Percentiles rank a stretch among this genome's conserved stretches.
Evolutionary conservation across 2,329 filamentous ascomycete species (phyloP).

Genomic region (Aaosphaeria pasadenensis): DNA sequence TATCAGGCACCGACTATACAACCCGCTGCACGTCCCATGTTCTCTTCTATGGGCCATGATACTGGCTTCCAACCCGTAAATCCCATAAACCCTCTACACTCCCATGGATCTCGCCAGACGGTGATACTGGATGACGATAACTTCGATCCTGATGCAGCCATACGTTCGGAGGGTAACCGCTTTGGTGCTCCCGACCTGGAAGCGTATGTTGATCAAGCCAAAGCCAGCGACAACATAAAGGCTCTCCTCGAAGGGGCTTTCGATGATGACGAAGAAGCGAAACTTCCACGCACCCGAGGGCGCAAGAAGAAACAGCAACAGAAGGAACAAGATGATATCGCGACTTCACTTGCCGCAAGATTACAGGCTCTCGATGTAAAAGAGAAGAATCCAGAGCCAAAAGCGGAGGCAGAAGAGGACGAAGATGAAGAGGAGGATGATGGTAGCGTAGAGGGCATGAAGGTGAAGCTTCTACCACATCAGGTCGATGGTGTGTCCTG

Average conservation of each 20-base stretch:
- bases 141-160: slow-evolving; percentile 47
- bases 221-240: slow-evolving; percentile 75
- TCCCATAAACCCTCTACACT: slow-evolving; percentile 16
- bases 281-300: slow-evolving; percentile 44
- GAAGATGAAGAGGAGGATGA: slow-evolving; percentile 53
- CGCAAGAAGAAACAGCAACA: slow-evolving; percentile 43
- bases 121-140: slow-evolving; percentile 43
- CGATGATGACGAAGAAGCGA: slow-evolving; percentile 65
- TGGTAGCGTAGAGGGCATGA: slow-evolving; percentile 73
- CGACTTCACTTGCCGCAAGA: slow-evolving; percentile 42
- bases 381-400: slow-evolving; percentile 48
- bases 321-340: slow-evolving; percentile 31
- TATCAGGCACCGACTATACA: slow-evolving; percentile 41
- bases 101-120: slow-evolving; percentile 37
- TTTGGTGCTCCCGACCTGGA: slow-evolving; percentile 56
- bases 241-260: slow-evolving; percentile 78
- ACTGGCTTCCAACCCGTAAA: slow-evolving; percentile 40
- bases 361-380: slow-evolving; percentile 44
- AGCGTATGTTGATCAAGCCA: slow-evolving; percentile 66
- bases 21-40: slow-evolving; percentile 52
- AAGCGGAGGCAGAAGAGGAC: slow-evolving; percentile 43
- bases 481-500: slow-evolving; percentile 91
- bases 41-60: slow-evolving; percentile 49
- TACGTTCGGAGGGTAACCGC: slow-evolving; percentile 43
- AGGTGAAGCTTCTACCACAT: slow-evolving; percentile 85